phyloP scores from a whole-genome alignment of 768 basidiomycete species.

The Agrocybe chaxingu region DNA sequence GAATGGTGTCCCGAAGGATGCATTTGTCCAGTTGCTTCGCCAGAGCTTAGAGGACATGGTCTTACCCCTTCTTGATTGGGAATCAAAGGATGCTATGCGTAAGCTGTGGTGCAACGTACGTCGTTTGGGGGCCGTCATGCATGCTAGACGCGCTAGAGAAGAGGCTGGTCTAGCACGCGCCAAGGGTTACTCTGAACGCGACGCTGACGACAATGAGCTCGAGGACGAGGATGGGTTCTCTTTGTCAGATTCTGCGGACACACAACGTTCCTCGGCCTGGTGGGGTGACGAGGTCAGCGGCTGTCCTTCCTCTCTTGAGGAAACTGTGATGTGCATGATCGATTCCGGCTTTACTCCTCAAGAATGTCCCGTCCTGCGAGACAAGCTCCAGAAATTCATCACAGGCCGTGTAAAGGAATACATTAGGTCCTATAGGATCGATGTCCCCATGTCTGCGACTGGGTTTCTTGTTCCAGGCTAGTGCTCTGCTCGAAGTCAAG shows the following conservation, averaged over 20 bases:
- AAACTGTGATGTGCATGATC: constrained; percentile 55
- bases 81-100: constrained; percentile 36
- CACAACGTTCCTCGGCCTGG: constrained; percentile 56
- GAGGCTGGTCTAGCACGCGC: constrained; percentile 38
- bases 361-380: constrained; percentile 43
- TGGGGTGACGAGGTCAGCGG: constrained; percentile 67
- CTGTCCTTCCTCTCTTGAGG: constrained; percentile 59
- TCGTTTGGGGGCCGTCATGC: constrained; percentile 37
- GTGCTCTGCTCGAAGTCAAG: constrained; percentile 1
- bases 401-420: constrained; percentile 39
- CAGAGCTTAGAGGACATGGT: constrained; percentile 31
- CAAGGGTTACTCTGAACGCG: constrained; percentile 39
- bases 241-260: constrained; percentile 18
- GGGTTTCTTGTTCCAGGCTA: constrained; percentile 62
- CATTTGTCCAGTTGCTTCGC: constrained; percentile 38
- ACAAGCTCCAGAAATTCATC: constrained; percentile 51
- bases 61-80: constrained; percentile 41
- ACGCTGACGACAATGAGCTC: constrained; percentile 29
- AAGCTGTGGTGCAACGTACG: constrained; percentile 39
- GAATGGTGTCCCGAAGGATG: constrained; percentile 48
- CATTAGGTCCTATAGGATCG: constrained; percentile 42
- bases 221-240: constrained; percentile 33
- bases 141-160: constrained; percentile 35
- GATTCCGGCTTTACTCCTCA: constrained; percentile 58
- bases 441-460: constrained; percentile 54